Evolutionary conservation across 2,329 filamentous ascomycete species (phyloP).

Genomic region (Hortaea werneckii): DNA sequence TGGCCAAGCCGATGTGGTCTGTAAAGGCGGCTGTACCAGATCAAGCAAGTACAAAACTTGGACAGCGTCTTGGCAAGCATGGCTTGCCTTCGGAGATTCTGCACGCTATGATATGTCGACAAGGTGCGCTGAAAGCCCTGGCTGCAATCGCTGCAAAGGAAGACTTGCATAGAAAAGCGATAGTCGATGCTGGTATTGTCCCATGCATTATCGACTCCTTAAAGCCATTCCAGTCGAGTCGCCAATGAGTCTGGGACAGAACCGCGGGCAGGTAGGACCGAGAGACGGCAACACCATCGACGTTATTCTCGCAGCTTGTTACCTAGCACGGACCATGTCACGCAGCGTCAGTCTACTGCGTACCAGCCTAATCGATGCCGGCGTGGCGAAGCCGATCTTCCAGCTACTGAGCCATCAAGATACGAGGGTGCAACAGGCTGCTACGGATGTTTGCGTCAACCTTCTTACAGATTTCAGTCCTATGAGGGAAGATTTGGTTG

Average conservation of each 20-base stretch:
- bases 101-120: conserved; percentile 67
- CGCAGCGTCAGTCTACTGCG: conserved; percentile 75
- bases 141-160: conserved; percentile 73
- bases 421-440: conserved; percentile 72
- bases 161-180: conserved; percentile 70
- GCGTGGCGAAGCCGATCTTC: conserved; percentile 67
- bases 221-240: conserved; percentile 41
- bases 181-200: conserved; percentile 74
- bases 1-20: conserved; percentile 46
- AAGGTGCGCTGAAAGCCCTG: conserved; percentile 66
- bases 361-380: conserved; percentile 78
- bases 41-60: conserved; percentile 6
- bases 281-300: conserved; percentile 66
- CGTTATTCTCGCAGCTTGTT: conserved; percentile 78
- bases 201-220: conserved; percentile 78
- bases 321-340: conserved; percentile 68
- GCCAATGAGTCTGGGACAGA: conserved; percentile 15
- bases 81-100: conserved; percentile 51
- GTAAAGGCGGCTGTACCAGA: conserved; percentile 24
- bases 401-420: conserved; percentile 64
- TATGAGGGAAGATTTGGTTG: conserved; percentile 71
- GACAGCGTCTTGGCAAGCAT: conserved; percentile 46
- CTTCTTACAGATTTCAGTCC: conserved; percentile 81
- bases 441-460: conserved; percentile 76
- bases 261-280: conserved; percentile 26